Evolutionary conservation across 2,329 filamentous ascomycete genomes (phyloP).

Genomic region (Xylaria sp.): DNA sequence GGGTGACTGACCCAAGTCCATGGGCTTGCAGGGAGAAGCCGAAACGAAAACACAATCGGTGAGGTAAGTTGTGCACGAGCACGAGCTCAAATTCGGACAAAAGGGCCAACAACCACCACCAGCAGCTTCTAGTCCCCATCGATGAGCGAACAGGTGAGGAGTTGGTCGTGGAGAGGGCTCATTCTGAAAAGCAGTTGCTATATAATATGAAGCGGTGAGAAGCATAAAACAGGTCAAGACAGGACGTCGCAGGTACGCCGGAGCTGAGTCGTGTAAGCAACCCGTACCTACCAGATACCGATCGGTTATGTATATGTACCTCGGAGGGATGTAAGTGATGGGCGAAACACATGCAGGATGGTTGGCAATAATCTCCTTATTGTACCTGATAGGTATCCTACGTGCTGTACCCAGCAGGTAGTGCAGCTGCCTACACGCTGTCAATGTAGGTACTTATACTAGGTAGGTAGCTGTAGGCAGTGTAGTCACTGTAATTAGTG

Average conservation of each 20-base stretch:
- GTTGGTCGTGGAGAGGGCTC: too few relatives aligned
- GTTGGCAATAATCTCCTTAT: neutral
- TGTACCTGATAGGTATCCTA: too few relatives aligned
- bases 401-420: neutral
- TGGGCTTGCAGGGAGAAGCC: neutral
- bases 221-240: neutral
- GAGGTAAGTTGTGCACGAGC: conserved; percentile 14
- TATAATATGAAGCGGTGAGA: conserved; percentile 27
- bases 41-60: conserved; percentile 16
- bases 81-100: conserved; percentile 18
- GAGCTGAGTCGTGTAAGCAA: neutral
- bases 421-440: neutral
- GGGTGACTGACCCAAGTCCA: conserved; percentile 8
- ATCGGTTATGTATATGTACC: neutral
- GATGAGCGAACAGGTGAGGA: too few relatives aligned
- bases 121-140: conserved; percentile 2
- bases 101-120: conserved; percentile 15
- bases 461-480: neutral
- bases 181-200: conserved; percentile 12
- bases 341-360: neutral
- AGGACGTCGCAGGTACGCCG: conserved; percentile 19
- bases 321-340: neutral
- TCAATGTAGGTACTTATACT: neutral
- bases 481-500: neutral
- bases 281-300: too few relatives aligned